Percentiles rank a stretch among this genome's conserved stretches.
Conservation (phyloP, 257 asterid genomes). For the Nicotiana attenuata region DNA sequence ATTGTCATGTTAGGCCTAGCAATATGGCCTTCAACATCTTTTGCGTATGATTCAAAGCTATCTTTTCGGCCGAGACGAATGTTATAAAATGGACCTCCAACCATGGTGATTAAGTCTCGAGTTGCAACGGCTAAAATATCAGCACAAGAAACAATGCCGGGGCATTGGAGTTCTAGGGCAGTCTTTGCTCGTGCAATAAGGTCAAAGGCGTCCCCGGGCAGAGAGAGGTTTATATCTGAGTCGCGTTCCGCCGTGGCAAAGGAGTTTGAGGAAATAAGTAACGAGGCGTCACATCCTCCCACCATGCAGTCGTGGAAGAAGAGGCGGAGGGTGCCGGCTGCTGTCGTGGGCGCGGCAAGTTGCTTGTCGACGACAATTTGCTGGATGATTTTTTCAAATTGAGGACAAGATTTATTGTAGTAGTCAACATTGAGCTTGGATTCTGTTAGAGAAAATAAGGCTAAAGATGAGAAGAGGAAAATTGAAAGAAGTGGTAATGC, state of each 20-base stretch:
- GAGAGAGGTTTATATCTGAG: constrained; percentile 53
- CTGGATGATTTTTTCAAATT: constrained; percentile 43
- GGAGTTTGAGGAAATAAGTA: constrained; percentile 55
- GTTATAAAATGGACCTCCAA: constrained; percentile 70
- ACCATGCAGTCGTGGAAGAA: constrained; percentile 92
- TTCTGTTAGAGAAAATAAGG: constrained; percentile 21
- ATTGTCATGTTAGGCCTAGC: constrained; percentile 60
- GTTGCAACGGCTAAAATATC: constrained; percentile 76
- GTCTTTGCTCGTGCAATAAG: constrained; percentile 56
- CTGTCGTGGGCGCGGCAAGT: constrained; percentile 60
- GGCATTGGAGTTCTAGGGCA: constrained; percentile 70
- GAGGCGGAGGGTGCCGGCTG: constrained; percentile 80
- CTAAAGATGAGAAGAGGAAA: constrained; percentile 26
- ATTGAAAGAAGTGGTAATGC: constrained; percentile 23
- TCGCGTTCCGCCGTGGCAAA: constrained; percentile 59
- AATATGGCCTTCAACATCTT: constrained; percentile 70
- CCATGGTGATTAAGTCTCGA: constrained; percentile 60
- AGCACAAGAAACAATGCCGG: constrained; percentile 72
- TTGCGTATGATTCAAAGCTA: constrained; percentile 32
- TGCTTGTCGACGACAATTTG: constrained; percentile 58
- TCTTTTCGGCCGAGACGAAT: constrained; percentile 67
- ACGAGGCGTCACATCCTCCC: constrained; percentile 87
- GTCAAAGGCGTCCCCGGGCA: constrained; percentile 89
- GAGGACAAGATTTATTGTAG: constrained; percentile 65
- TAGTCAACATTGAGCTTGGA: constrained; percentile 42